Evolutionary conservation across 1,284 basidiomycete species (phyloP).

Genomic region (Inonotus obliquus): DNA sequence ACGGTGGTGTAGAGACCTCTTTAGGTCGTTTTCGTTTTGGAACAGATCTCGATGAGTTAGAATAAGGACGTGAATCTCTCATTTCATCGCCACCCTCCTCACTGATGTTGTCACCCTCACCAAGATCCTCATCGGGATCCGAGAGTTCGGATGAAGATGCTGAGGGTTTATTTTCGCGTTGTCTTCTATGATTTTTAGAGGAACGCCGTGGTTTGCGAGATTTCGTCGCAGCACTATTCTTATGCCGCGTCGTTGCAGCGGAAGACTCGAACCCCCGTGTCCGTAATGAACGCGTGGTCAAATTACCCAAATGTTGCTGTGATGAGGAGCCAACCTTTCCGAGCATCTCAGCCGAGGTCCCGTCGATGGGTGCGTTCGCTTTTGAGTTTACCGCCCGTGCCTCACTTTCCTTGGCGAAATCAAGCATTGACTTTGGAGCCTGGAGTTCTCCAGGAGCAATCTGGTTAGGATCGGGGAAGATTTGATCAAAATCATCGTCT

Average conservation of each 20-base stretch:
- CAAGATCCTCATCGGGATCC: conserved; percentile 22
- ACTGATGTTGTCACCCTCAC: conserved; percentile 23
- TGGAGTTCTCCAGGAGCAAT: conserved; percentile 19
- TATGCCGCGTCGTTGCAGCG: not conserved
- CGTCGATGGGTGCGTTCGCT: not conserved
- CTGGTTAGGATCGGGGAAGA: conserved; percentile 1
- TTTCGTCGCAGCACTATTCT: not conserved
- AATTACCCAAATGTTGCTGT: not conserved
- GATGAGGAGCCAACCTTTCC: not conserved
- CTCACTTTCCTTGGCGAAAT: conserved; percentile 51
- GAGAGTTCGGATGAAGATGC: not conserved
- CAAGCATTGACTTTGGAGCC: conserved; percentile 57
- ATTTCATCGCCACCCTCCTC: conserved; percentile 6
- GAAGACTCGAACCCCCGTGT: not conserved
- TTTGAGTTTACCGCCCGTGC: conserved; percentile 18
- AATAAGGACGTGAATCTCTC: not conserved
- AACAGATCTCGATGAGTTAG: conserved; percentile 15
- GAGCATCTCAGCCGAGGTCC: not conserved
- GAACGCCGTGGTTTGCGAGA: not conserved
- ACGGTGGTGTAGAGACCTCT: conserved; percentile 16
- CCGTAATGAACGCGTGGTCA: not conserved
- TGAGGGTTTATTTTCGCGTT: not conserved
- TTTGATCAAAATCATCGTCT: conserved; percentile 13
- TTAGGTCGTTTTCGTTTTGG: conserved; percentile 24
- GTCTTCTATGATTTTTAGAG: not conserved